phyloP scores from a whole-genome alignment of 208 protist genomes.

The Leishmania braziliensis region DNA sequence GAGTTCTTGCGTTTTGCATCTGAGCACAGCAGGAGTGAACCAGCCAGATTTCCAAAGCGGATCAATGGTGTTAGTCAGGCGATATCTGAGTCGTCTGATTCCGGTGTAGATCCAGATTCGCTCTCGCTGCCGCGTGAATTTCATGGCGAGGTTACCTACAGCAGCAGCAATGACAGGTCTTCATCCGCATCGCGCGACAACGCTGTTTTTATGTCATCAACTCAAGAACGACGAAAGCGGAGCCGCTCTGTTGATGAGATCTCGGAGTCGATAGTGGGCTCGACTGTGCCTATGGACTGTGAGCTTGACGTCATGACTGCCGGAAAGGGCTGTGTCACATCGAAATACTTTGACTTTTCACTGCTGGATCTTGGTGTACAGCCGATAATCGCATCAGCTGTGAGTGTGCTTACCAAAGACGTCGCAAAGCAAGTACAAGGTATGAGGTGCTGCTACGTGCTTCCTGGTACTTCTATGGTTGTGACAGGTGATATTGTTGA shows the following conservation, averaged over 20 bases:
- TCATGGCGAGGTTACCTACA: background rate
- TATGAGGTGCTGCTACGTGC: constrained; percentile 49
- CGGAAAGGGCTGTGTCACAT: constrained; percentile 22
- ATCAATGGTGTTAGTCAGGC: constrained; percentile 21
- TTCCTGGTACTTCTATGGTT: constrained; percentile 55
- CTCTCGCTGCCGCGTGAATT: background rate
- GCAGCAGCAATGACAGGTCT: constrained; percentile 3
- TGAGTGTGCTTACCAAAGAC: background rate
- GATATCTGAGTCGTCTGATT: background rate
- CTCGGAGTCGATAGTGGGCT: background rate
- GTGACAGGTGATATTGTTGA: constrained; percentile 62
- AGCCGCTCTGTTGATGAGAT: constrained; percentile 6
- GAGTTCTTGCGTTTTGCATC: constrained; percentile 49
- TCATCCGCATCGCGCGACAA: background rate
- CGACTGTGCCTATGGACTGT: constrained; percentile 15
- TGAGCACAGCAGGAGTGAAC: background rate
- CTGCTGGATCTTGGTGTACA: constrained; percentile 21
- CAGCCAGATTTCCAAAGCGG: constrained; percentile 24
- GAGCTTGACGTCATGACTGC: constrained; percentile 12
- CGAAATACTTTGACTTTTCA: constrained; percentile 32
- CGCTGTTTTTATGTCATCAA: background rate
- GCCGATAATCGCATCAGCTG: constrained; percentile 6
- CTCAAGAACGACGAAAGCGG: constrained; percentile 17
- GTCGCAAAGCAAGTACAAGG: constrained; percentile 35
- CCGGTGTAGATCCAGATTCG: constrained; percentile 1